These are phyloP conservation scores for Yamadazyma conglobata DNA, from an alignment of 1,139 yeast species.

Conservation along the genomic window DNA sequence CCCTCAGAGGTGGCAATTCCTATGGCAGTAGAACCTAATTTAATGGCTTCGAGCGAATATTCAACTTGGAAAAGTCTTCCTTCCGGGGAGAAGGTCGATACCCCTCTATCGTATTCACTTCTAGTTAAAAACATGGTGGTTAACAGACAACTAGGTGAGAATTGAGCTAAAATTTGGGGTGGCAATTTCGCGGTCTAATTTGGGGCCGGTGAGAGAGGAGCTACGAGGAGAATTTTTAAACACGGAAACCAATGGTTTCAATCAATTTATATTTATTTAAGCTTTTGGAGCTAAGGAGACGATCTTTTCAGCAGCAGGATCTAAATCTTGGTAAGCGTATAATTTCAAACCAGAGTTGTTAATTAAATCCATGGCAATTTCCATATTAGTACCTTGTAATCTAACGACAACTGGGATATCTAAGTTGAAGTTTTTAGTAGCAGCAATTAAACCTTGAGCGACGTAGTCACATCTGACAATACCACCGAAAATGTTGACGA, in stretches of 20 bases:
- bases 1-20: constrained; percentile 98
- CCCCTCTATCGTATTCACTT: constrained; percentile 99
- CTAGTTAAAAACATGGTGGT: constrained; percentile 84
- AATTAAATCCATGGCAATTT: constrained; percentile 83
- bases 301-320: constrained; percentile 95
- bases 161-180: too few relatives aligned
- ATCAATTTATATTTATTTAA: constrained; percentile 3
- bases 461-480: constrained; percentile 98
- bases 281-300: constrained; percentile 58
- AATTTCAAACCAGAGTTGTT: constrained; percentile 89
- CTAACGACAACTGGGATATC: constrained; percentile 95
- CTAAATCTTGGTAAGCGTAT: constrained; percentile 87
- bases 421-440: constrained; percentile 94
- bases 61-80: constrained; percentile 98
- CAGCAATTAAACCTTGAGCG: constrained; percentile 93
- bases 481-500: constrained; percentile 98
- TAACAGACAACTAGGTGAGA: too few relatives aligned
- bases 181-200: constrained; percentile 3
- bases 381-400: constrained; percentile 96
- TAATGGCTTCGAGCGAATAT: constrained; percentile 95
- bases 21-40: constrained; percentile 94
- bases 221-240: not conserved
- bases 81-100: constrained; percentile 97
- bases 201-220: not conserved
- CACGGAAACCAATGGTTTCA: not conserved